Evolutionary conservation across 257 asterid genomes (phyloP), one percentile per base, ranked within the genome.

Genomic region (Przewalskia tangutica): DNA sequence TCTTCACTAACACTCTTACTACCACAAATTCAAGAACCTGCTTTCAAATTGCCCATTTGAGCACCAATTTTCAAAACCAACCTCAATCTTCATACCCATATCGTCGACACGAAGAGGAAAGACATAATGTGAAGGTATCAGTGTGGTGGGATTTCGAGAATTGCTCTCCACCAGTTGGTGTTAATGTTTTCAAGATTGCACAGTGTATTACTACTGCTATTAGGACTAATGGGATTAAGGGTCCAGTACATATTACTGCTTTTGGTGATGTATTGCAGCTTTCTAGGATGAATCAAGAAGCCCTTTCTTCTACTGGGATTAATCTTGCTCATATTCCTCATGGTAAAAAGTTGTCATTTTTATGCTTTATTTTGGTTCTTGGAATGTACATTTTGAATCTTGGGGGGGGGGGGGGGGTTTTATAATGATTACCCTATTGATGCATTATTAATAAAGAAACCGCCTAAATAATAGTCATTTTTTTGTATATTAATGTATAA

Each of bases 61-160:
- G 80, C 67, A 86, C 86, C 32, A 20, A 40, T 44, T 79, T 79
- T 7, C 92, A 83, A 12, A 60, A 17, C 54, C 44, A 48, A 48
- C 81, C 81, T 1, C 78, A 23, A 36, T 58, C 86, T 36, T 51
- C 85, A 14, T 76, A 87, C 88, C 64, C 84, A 12, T 81, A 82
- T 32, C 89, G 97, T 64, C 91, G 96, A 40, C 91, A 85, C 46
- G 97, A 90, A 82, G 98, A 94, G 51, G 96, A 90, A 84, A 87
- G 93, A 80, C 93, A 97, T 75, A 81, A 70, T 71, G 97, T 94
- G 51, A 90, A 93, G 85, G 97, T 95, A 1, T 94, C 99, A 3
- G 99, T 95, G 50, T 95, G 98, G 99, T 95, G 99, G 99, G 99
- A 95, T 85, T 92, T 95, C 73, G 99, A 95, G 88, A 95, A 94